Evolutionary conservation across 805 yeast species (phyloP), one percentile per base, ranked within the genome.

Genomic region (Candida ipomoeae): DNA sequence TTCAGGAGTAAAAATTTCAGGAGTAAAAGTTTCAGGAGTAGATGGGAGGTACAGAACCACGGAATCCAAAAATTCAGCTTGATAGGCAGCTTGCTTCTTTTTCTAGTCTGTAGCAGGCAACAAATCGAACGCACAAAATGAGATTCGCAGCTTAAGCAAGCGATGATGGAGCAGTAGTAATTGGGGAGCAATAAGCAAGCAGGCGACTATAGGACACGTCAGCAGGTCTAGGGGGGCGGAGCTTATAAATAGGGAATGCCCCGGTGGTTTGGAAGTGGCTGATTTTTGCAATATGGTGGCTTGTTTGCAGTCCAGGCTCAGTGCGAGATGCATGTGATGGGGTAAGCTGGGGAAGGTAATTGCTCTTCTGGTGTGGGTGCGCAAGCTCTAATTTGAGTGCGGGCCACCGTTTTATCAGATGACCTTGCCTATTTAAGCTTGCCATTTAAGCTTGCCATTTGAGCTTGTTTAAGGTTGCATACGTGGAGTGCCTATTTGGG

Each of bases 141-240:
- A 42, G 37, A 42, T 33, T 42, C 45, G 37, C 45, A 42, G 45
- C 45, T 41, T 26, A 39, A 41, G 44, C 44, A 18, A 41, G 41
- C 20, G n/a, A 41, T 15, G 36, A 26, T 7, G 15, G 13, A 32
- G 29, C 18, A 18, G 36, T 31, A 6, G n/a, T 21, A 11, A 11
- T 31, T 18, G 32, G n/a, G 13, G 7, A 31, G 20, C 36, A 31
- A 41, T 18, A 15, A 21, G 37, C 13, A 15, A 34, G 21, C 15
- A 14, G 18, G 6, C 10, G 21, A 31, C 36, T 17, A 41, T 6
- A 18, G 17, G 21, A n/a, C 18, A 29, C 21, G 26, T 6, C 44
- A 10, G 13, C 6, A 5, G 23, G n/a, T 31, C 2, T 40, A 5
- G 10, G 6, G 14, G 11, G 11, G 23, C n/a, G 44, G 29, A 26